These are phyloP conservation scores for Penicillium concentricum DNA, from an alignment of 2,329 filamentous ascomycete genomes.

Conservation along the genomic window DNA sequence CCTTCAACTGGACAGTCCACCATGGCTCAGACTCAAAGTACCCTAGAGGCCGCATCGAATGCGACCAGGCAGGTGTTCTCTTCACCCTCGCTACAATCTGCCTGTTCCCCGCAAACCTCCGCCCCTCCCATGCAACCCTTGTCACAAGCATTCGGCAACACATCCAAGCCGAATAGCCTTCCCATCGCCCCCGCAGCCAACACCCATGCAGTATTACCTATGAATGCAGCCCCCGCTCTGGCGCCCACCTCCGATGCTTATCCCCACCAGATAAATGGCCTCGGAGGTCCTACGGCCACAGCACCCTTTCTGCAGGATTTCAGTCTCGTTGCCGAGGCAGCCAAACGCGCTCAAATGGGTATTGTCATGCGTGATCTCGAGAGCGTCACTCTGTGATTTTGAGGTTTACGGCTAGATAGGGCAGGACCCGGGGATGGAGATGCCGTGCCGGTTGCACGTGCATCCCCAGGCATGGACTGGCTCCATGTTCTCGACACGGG, in stretches of 20 bases:
- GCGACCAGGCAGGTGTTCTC: conserved; percentile 14
- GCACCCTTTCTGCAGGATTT: conserved; percentile 74
- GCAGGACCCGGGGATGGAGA: conserved; percentile 9
- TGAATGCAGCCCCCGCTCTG: conserved; percentile 12
- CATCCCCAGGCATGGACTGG: conserved; percentile 11
- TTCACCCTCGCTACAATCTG: conserved; percentile 14
- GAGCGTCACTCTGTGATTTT: conserved; percentile 36
- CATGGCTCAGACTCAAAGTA: conserved; percentile 11
- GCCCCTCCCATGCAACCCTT: conserved; percentile 18
- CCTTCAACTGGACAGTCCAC: conserved; percentile 9
- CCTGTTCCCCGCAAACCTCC: conserved; percentile 12
- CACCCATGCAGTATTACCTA: conserved; percentile 8
- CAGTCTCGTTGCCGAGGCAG: conserved; percentile 84
- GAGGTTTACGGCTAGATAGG: not conserved
- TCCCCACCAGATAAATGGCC: conserved; percentile 26
- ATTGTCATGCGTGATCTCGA: conserved; percentile 82
- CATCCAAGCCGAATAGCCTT: conserved; percentile 7
- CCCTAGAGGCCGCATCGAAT: conserved; percentile 13
- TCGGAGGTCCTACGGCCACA: conserved; percentile 44
- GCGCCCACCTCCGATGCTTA: conserved; percentile 14
- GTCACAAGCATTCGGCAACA: conserved; percentile 11
- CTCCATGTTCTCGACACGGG: conserved; percentile 5
- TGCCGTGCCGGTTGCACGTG: not conserved
- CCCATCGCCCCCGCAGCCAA: conserved; percentile 13
- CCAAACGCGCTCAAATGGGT: conserved; percentile 87